Evolutionary conservation across 2,329 filamentous ascomycete species (phyloP).

Genomic region (Dactylellina leptospora): DNA sequence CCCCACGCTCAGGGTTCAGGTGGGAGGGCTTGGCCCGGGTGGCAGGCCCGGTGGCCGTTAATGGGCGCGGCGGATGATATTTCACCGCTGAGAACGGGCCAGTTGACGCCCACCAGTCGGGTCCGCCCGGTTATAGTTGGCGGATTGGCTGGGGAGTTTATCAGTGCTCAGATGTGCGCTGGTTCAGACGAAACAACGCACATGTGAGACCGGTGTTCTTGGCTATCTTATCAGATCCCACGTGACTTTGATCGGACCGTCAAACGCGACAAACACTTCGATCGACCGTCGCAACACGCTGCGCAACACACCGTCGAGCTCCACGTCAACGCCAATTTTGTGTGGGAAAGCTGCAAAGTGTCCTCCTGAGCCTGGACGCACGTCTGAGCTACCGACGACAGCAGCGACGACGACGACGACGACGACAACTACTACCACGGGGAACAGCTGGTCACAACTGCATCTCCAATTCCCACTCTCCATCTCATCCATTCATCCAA

Average conservation of each 20-base stretch:
- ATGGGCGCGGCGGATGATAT: not conserved
- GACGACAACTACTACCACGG: slow-evolving; percentile 4
- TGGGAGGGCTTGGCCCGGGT: slow-evolving; percentile 11
- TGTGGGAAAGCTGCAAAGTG: slow-evolving; percentile 54
- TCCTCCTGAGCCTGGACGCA: slow-evolving; percentile 51
- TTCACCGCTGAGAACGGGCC: slow-evolving; percentile 23
- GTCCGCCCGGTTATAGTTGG: slow-evolving; percentile 25
- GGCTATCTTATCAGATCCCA: slow-evolving; percentile 35
- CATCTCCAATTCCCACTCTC: slow-evolving; percentile 17
- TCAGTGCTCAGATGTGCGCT: slow-evolving; percentile 37
- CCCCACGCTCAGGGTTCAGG: slow-evolving; percentile 11
- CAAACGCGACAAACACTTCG: not conserved
- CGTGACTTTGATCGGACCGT: slow-evolving; percentile 5
- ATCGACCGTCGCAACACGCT: slow-evolving; percentile 6
- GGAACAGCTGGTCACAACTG: slow-evolving; percentile 41
- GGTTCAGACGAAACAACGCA: slow-evolving; percentile 3
- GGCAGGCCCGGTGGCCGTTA: slow-evolving; percentile 16
- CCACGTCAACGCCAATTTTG: slow-evolving; percentile 46
- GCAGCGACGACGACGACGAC: slow-evolving; percentile 2
- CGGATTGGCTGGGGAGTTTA: not conserved
- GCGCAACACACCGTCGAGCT: slow-evolving; percentile 15
- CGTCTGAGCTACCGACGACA: slow-evolving; percentile 45
- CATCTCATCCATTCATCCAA: slow-evolving; percentile 7
- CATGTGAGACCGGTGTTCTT: slow-evolving; percentile 9
- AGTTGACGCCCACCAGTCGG: slow-evolving; percentile 40